phyloP scores from a whole-genome alignment of 2,329 filamentous ascomycete genomes.

The Zymoseptoria pseudotritici region DNA sequence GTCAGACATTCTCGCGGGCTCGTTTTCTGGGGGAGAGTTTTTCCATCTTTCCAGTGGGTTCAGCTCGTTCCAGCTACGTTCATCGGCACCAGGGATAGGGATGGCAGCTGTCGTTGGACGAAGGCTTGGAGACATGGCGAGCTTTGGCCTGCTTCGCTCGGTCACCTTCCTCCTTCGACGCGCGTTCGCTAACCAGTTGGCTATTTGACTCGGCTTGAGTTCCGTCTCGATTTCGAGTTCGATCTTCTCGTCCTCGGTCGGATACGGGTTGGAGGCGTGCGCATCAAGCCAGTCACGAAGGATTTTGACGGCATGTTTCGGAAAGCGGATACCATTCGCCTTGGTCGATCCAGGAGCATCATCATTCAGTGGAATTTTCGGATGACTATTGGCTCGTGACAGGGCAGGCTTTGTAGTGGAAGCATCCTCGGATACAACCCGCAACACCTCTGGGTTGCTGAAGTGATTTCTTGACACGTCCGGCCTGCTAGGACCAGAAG shows the following conservation, averaged over 20 bases:
- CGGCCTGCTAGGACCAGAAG: slow-evolving; percentile 25
- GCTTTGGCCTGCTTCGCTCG: slow-evolving; percentile 31
- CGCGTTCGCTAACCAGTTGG: slow-evolving; percentile 88
- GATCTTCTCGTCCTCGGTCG: slow-evolving; percentile 79
- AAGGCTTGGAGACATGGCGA: slow-evolving; percentile 54
- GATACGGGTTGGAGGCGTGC: slow-evolving; percentile 77
- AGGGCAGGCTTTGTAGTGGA: slow-evolving; percentile 22
- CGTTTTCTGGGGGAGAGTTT: slow-evolving; percentile 61
- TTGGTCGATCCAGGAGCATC: slow-evolving; percentile 29
- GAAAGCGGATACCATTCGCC: slow-evolving; percentile 63
- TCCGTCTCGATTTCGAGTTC: slow-evolving; percentile 70
- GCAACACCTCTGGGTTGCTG: slow-evolving; percentile 38
- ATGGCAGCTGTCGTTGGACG: slow-evolving; percentile 57
- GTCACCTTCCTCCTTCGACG: slow-evolving; percentile 73
- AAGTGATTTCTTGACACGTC: slow-evolving; percentile 33
- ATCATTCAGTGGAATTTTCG: slow-evolving; percentile 17
- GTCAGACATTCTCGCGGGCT: slow-evolving; percentile 57
- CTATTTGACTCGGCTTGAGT: slow-evolving; percentile 74
- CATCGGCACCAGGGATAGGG: slow-evolving; percentile 57
- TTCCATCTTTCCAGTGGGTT: slow-evolving; percentile 64
- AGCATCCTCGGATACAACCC: slow-evolving; percentile 38
- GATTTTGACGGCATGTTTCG: slow-evolving; percentile 68
- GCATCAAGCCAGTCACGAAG: slow-evolving; percentile 78
- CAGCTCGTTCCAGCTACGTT: slow-evolving; percentile 41
- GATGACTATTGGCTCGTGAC: slow-evolving; percentile 17